Conservation (phyloP, 441 rosid species). For the Geranium incanum region DNA sequence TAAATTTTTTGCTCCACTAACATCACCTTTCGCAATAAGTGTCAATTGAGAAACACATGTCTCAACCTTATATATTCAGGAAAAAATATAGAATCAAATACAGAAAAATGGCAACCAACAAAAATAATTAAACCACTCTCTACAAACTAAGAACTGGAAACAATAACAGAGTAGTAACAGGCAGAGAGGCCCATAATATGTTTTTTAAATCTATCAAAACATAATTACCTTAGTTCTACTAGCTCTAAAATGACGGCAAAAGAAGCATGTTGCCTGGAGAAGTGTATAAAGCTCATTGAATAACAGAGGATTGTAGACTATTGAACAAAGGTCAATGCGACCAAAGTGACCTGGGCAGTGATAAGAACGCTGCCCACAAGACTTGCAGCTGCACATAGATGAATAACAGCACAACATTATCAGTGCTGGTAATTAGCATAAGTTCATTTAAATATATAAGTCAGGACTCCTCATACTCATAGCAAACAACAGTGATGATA, state of each 20-base stretch:
- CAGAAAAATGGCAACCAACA: slow-evolving; percentile 5
- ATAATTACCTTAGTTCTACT: slow-evolving; percentile 36
- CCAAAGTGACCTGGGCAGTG: slow-evolving; percentile 95
- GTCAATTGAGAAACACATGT: slow-evolving; percentile 54
- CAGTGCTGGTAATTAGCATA: background rate
- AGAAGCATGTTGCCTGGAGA: slow-evolving; percentile 62
- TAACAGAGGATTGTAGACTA: slow-evolving; percentile 76
- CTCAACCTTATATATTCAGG: slow-evolving; percentile 40
- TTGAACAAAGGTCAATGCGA: slow-evolving; percentile 65
- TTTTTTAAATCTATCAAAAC: slow-evolving; percentile 10
- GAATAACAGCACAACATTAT: slow-evolving; percentile 4
- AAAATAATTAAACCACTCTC: slow-evolving; percentile 6
- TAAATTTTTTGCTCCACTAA: slow-evolving; percentile 59
- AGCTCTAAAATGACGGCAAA: slow-evolving; percentile 54
- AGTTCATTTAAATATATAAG: background rate
- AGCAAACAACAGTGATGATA: slow-evolving; percentile 3
- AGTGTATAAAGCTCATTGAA: slow-evolving; percentile 53
- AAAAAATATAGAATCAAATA: background rate
- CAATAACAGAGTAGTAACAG: background rate
- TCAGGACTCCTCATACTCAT: background rate
- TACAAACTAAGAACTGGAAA: background rate
- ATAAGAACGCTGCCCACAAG: slow-evolving; percentile 54
- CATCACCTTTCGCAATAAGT: slow-evolving; percentile 75
- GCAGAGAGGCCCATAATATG: background rate
- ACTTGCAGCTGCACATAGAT: slow-evolving; percentile 56